Conservation (phyloP, 148 eudicot species). For the Amaranthus palmeri region DNA sequence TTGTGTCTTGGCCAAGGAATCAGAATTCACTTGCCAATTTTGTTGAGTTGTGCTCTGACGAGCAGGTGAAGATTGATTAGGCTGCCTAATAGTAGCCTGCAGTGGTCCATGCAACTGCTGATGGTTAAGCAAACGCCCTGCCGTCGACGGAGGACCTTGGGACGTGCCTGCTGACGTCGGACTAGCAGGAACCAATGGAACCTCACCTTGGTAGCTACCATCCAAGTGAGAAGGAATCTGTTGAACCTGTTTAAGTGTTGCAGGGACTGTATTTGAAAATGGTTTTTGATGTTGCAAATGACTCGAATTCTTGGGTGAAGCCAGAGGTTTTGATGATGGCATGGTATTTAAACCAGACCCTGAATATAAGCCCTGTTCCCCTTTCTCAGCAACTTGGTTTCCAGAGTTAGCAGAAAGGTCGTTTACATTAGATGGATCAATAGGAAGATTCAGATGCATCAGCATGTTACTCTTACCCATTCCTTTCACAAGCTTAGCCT, state of each 20-base stretch:
- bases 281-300: slow-evolving; percentile 43
- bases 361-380: slow-evolving; percentile 38
- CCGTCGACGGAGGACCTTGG: slow-evolving; percentile 35
- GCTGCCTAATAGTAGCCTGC: slow-evolving; percentile 36
- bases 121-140: slow-evolving; percentile 37
- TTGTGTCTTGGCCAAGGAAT: slow-evolving; percentile 35
- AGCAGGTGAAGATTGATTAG: slow-evolving; percentile 38
- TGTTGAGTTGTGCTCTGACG: slow-evolving; percentile 43
- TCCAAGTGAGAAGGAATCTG: slow-evolving; percentile 47
- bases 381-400: slow-evolving; percentile 57
- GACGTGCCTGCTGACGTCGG: slow-evolving; percentile 30
- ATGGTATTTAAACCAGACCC: slow-evolving; percentile 34
- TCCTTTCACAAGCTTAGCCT: slow-evolving; percentile 56
- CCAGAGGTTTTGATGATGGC: slow-evolving; percentile 41
- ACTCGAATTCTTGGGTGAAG: slow-evolving; percentile 31
- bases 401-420: slow-evolving; percentile 44
- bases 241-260: slow-evolving; percentile 46
- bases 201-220: slow-evolving; percentile 39
- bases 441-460: slow-evolving; percentile 47
- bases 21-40: slow-evolving; percentile 42
- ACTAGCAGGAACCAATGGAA: slow-evolving; percentile 31
- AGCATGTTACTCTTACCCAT: slow-evolving; percentile 52
- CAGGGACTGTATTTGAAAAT: slow-evolving; percentile 35
- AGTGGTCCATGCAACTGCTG: slow-evolving; percentile 36
- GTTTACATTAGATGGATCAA: slow-evolving; percentile 45